A percentile compares a stretch with the other conserved stretches of the same genome.
Evolutionary conservation across 1,139 yeast species (phyloP).

Genomic region (Eremothecium sinecaudum): DNA sequence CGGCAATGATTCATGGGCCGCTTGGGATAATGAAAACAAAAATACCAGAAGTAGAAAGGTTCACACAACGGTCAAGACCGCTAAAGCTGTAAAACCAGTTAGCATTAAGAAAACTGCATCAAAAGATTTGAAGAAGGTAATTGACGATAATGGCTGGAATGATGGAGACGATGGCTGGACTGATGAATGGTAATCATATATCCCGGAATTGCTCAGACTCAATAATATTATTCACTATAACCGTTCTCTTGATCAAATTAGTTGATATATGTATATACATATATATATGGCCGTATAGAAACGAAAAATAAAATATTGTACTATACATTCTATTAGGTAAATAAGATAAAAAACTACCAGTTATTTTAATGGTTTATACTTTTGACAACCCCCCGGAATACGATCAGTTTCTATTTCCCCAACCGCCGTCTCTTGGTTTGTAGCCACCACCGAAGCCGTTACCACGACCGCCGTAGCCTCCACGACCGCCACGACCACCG

Average conservation of each 20-base stretch:
- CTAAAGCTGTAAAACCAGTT: too few relatives aligned
- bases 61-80: too few relatives aligned
- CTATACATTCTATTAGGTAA: neutral
- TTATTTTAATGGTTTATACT: too few relatives aligned
- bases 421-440: constrained; percentile 26
- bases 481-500: constrained; percentile 35
- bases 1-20: too few relatives aligned
- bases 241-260: neutral
- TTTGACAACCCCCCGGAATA: constrained; percentile 4
- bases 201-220: too few relatives aligned
- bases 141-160: neutral
- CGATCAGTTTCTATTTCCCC: constrained; percentile 20
- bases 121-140: too few relatives aligned
- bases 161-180: constrained; percentile 52
- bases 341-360: constrained; percentile 2
- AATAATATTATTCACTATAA: constrained; percentile 1
- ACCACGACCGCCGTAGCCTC: constrained; percentile 30
- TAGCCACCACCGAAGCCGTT: constrained; percentile 18
- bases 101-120: too few relatives aligned
- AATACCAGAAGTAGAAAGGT: too few relatives aligned
- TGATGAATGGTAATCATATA: constrained; percentile 38
- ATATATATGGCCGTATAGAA: neutral
- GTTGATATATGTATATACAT: neutral
- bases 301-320: neutral
- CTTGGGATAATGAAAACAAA: too few relatives aligned